Base-by-base conservation (phyloP, 495 filamentous ascomycete species). In the Podospora pseudoanserina region DNA sequence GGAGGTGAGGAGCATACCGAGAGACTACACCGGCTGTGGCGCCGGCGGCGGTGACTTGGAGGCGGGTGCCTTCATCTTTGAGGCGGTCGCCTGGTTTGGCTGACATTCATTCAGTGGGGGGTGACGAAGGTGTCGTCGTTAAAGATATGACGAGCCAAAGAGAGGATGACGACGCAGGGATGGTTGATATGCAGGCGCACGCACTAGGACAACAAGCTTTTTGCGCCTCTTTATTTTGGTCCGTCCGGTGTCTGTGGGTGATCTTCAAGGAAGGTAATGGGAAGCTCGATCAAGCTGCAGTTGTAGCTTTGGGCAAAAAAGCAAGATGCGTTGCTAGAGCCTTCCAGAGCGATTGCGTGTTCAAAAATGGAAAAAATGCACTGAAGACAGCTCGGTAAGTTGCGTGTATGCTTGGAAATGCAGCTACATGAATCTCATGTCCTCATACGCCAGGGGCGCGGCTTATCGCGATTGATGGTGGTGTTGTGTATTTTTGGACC, bases 11-110 rank as follows among this genome's bases (percentile, higher is more conserved):
- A 67, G 87, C 89, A 80, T 93, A 97, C 88, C 95, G 89, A 64
- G 95, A 95, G 65, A 98, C 86, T 66, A 99, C 85, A 16, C 95
- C 95, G 62, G 96, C 92, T 65, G 90, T 89, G 18, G 90, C 92
- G 70, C 95, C 95, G 56, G 95, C 94, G 67, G 89, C 78, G 60
- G 94, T 85, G 68, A 94, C 91, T 75, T 97, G 93, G 65, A 85
- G 80, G 75, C 86, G 88, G 68, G 93, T 91, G 81, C 94, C 94
- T 90, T 96, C 92, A 94, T 97, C 90, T 78, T 94, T 93, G 75
- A 96, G 90, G 80, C 88, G 90, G 72, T 86, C 85, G 71, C 39
- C 39, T 49, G 64, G 30, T 62, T 69, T 73, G 71, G 63, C 54
- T 23, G 75, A 77, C 76, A 78, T 78, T 75, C 76, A 78, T 76